These are phyloP conservation scores for Astragalus glycyphyllos DNA, from an alignment of 306 rosid genomes.

Conservation along the genomic window DNA sequence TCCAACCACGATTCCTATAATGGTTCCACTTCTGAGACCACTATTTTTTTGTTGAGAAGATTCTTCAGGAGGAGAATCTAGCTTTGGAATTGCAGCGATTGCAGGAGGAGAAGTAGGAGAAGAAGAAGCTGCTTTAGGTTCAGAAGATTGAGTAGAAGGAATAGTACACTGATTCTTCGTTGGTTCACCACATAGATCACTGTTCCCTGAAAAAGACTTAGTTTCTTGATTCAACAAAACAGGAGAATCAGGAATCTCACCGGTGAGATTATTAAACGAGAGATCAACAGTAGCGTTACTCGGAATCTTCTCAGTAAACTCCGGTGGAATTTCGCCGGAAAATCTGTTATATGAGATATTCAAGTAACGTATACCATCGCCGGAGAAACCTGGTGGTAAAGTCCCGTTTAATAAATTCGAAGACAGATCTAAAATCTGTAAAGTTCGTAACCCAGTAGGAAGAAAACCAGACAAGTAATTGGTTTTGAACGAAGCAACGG, in stretches of 20 bases:
- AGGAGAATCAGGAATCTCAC: constrained; percentile 58
- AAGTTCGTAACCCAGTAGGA: constrained; percentile 47
- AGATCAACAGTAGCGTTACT: constrained; percentile 66
- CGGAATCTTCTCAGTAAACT: constrained; percentile 59
- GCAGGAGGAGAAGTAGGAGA: constrained; percentile 81
- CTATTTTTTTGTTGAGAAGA: constrained; percentile 35
- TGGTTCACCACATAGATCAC: constrained; percentile 65
- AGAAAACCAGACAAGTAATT: constrained; percentile 72
- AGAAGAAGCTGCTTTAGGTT: constrained; percentile 42
- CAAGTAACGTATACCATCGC: constrained; percentile 55
- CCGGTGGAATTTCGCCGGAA: constrained; percentile 66
- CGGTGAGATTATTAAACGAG: constrained; percentile 76
- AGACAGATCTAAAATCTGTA: constrained; percentile 77
- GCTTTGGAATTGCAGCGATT: constrained; percentile 80
- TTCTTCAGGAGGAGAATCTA: constrained; percentile 49
- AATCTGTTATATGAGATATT: constrained; percentile 72
- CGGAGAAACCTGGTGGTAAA: constrained; percentile 66
- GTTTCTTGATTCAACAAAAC: constrained; percentile 55
- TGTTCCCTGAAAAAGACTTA: constrained; percentile 59
- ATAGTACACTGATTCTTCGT: constrained; percentile 60
- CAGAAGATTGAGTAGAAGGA: constrained; percentile 63
- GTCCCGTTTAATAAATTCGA: constrained; percentile 80
- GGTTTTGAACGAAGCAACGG: constrained; percentile 53
- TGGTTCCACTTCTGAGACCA: constrained; percentile 58
- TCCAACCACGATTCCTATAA: constrained; percentile 76